Base-by-base conservation (phyloP, 2,329 filamentous ascomycete species). In the Aurifilum marmelostoma region DNA sequence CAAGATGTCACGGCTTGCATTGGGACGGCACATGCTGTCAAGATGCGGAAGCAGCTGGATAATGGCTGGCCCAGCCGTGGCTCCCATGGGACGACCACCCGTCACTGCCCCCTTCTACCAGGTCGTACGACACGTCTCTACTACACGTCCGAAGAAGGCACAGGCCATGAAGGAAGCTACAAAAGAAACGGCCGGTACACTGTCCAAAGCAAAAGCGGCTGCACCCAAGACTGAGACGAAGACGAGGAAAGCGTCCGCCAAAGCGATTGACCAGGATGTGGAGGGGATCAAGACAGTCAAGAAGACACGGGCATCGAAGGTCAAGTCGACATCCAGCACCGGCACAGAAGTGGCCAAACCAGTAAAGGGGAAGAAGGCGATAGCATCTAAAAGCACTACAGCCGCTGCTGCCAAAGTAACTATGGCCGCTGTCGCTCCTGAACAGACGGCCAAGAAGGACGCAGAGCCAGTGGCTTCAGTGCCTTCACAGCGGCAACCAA, bases 121-220 rank as follows among this genome's bases (percentile, higher is more conserved):
- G 43, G 27, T 29, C 47, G 50, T 67, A 24, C 61, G 69, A 32
- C 64, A 67, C 29, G 69, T 63, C 29, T 69, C 69, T 50, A 70
- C 66, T 18, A 71, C 69, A 24, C 54, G 43, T n/a, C 29, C 69
- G n/a, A 69, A 67, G 34, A 69, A 65, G 27, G 67, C 64, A 2
- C 67, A 67, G 61, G 60, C 64, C 3, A 47, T 56, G 54, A 69
- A 69, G 54, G 67, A 69, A 32, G 52, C 61, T 16, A 27, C 29
- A 11, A 67, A 69, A 24, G 61, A 24, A 29, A 56, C 59, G 14
- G 24, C 21, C 11, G 47, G 21, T 21, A 27, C 59, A 29, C 43
- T 52, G 27, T 32, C 66, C 50, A 67, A 63, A 21, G 43, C 24
- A 24, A 71, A 67, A 34, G 67, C 47, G 14, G 29, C 66, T 9